Percentiles rank a stretch among this genome's conserved stretches.
phyloP scores from a whole-genome alignment of 1,284 basidiomycete species.

The Flammula alnicola region DNA sequence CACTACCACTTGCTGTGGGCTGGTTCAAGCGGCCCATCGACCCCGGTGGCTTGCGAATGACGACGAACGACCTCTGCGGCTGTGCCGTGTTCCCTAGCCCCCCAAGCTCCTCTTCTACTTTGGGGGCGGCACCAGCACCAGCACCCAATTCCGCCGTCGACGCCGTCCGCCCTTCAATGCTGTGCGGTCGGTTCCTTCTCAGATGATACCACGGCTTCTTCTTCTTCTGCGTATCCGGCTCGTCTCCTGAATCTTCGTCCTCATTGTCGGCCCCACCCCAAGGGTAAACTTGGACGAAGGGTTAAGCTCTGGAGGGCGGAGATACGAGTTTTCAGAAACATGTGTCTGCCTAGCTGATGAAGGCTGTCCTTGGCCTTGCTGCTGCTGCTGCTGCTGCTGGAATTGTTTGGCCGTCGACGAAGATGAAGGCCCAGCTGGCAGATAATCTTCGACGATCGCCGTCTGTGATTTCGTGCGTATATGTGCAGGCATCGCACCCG shows the following conservation, averaged over 20 bases:
- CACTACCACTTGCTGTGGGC: slow-evolving; percentile 14
- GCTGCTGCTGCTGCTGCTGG: slow-evolving; percentile 16
- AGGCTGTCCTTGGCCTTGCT: slow-evolving; percentile 3
- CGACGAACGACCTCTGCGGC: slow-evolving; percentile 63
- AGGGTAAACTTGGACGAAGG: slow-evolving; percentile 18
- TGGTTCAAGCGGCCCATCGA: slow-evolving; percentile 36
- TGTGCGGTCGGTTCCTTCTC: slow-evolving; percentile 61
- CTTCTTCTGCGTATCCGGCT: slow-evolving; percentile 44
- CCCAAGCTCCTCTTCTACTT: slow-evolving; percentile 42
- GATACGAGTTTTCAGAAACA: slow-evolving; percentile 27
- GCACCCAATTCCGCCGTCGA: slow-evolving; percentile 23
- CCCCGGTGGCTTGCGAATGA: slow-evolving; percentile 60
- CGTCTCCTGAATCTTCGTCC: slow-evolving; percentile 44
- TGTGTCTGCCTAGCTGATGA: slow-evolving; percentile 22
- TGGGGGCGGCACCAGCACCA: slow-evolving; percentile 26
- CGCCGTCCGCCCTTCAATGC: slow-evolving; percentile 54
- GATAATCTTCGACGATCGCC: slow-evolving; percentile 69
- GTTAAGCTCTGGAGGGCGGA: slow-evolving; percentile 21
- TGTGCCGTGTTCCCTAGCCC: slow-evolving; percentile 31
- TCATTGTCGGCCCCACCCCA: slow-evolving; percentile 24
- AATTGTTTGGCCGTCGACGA: slow-evolving; percentile 14
- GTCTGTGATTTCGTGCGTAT: slow-evolving; percentile 79
- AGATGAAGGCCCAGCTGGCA: slow-evolving; percentile 16
- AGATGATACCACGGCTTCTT: slow-evolving; percentile 74
- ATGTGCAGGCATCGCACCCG: slow-evolving; percentile 71